Evolutionary conservation across 2,329 filamentous ascomycete species (phyloP).

Genomic region (Beauveria medogensis): DNA sequence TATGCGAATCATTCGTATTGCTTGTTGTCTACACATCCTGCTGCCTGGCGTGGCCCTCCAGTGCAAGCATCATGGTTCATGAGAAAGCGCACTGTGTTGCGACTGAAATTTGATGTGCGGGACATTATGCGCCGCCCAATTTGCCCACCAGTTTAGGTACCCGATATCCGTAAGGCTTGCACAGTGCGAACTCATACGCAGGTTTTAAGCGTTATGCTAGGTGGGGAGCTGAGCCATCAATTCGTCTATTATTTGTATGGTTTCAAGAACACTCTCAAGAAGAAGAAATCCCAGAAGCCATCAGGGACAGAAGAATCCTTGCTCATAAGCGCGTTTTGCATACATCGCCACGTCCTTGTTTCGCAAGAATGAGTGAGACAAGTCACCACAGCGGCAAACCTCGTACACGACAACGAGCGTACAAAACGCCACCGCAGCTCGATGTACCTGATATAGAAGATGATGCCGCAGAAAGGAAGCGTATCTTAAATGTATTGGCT

Average conservation of each 20-base stretch:
- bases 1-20: too few relatives aligned
- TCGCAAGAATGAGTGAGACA: neutral
- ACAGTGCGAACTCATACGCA: neutral
- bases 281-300: too few relatives aligned
- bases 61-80: too few relatives aligned
- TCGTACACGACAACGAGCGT: slow-evolving; percentile 30
- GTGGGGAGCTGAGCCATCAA: slow-evolving; percentile 13
- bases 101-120: too few relatives aligned
- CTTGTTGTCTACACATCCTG: too few relatives aligned
- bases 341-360: too few relatives aligned
- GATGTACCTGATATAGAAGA: slow-evolving; percentile 40
- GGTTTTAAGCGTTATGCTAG: slow-evolving; percentile 23
- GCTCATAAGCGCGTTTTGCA: neutral
- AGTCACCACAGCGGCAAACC: slow-evolving; percentile 15
- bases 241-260: too few relatives aligned
- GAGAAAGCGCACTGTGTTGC: too few relatives aligned
- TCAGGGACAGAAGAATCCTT: too few relatives aligned
- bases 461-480: slow-evolving; percentile 44
- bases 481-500: slow-evolving; percentile 45
- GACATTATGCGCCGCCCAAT: too few relatives aligned
- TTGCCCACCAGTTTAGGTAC: slow-evolving; percentile 11
- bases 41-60: neutral
- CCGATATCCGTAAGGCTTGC: slow-evolving; percentile 20
- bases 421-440: slow-evolving; percentile 33
- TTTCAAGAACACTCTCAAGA: too few relatives aligned